Percentiles rank a stretch among this genome's conserved stretches.
Conservation (phyloP, 495 filamentous ascomycete genomes). For the Penicillium nucicola region DNA sequence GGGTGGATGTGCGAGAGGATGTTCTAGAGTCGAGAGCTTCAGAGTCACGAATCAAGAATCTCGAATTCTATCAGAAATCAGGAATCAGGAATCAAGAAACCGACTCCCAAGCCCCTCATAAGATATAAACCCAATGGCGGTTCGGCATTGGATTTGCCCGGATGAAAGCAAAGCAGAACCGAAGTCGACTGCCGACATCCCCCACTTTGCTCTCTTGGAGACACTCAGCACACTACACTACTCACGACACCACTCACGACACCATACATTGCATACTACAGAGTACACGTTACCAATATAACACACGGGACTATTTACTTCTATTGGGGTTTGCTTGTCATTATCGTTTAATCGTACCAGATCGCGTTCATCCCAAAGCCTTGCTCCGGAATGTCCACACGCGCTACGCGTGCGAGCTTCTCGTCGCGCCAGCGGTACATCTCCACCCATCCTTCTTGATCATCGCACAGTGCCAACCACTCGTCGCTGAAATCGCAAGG, state of each 20-base stretch:
- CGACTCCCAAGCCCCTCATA: no score
- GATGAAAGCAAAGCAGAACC: constrained; percentile 24
- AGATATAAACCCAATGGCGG: no score
- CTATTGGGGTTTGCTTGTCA: neutral
- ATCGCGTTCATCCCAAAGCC: constrained; percentile 90
- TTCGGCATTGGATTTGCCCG: constrained; percentile 11
- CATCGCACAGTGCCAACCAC: constrained; percentile 80
- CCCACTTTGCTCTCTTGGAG: no score
- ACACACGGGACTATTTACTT: neutral
- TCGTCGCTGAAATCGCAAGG: constrained; percentile 80
- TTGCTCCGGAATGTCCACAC: constrained; percentile 70
- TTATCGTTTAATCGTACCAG: constrained; percentile 68
- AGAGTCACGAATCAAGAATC: neutral
- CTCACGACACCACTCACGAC: no score
- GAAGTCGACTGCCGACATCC: constrained; percentile 22
- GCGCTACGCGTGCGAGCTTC: constrained; percentile 70
- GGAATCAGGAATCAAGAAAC: no score
- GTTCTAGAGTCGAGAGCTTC: neutral
- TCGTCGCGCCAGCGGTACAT: constrained; percentile 81
- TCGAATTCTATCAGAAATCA: no score
- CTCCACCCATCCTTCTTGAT: constrained; percentile 81
- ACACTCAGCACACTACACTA: neutral
- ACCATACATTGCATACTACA: neutral
- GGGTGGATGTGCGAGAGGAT: neutral
- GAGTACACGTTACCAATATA: no score